Evolutionary conservation across 352 stramenopile species (phyloP), one percentile per base, ranked within the genome.

Genomic region (Achlya hypogyna): DNA sequence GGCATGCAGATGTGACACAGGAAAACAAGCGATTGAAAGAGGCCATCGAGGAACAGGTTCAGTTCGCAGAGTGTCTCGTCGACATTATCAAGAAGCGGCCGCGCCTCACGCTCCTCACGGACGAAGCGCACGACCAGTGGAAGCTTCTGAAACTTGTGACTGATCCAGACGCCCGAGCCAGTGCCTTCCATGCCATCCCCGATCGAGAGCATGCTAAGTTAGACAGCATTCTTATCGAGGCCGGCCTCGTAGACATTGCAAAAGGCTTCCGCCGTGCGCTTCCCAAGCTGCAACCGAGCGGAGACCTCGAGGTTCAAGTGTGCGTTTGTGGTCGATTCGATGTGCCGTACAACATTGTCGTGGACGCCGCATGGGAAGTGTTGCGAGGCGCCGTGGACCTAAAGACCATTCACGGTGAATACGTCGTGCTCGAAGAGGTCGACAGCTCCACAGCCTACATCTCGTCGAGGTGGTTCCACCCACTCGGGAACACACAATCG

Each of bases 191-290:
- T 38, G 60, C 60, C 0, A 59, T 67, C n/a, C 42, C 42, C 22
- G 60, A 58, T 25, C 47, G 28, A 18, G 38, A 67, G 27, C 25
- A 45, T 23, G 20, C 38, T 23, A 49, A 28, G n/a, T 51, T 58
- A 25, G 60, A 67, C 60, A 58, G 4, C 5, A 14, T 31, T 14
- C 59, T 59, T 4, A 58, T 67, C 23, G 51, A 54, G 14, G 60
- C 42, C 29, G 60, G 40, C 2, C 18, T 67, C 3, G 18, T 67
- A 6, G 60, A 58, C 35, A 20, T 56, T 31, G 31, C 49, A 1
- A 10, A 56, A 4, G 25, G 25, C 31, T 12, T n/a, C 49, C 38
- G 6, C 12, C 25, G 31, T 16, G 49, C 25, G 25, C 14, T 56
- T 12, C 49, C 49, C 25, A 10, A 56, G 49, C 49, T 56, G 12